A percentile compares a stretch with the other conserved stretches of the same genome.
These are phyloP conservation scores for Psophocarpus tetragonolobus DNA, from an alignment of 306 rosid species.

Conservation along the genomic window DNA sequence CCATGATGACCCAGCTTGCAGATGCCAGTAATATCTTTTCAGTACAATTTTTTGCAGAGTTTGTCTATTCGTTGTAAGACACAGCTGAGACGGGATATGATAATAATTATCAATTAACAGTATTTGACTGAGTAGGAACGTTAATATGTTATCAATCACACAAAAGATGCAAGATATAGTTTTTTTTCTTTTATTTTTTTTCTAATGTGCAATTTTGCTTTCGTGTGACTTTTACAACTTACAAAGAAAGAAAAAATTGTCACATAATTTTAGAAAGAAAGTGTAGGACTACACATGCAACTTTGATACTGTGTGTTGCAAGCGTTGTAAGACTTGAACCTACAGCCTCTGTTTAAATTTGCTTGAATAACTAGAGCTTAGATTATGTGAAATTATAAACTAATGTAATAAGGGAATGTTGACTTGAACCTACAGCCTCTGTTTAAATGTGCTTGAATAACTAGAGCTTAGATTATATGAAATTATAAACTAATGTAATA, in stretches of 20 bases:
- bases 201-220: not conserved
- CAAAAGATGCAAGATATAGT: not conserved
- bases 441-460: not conserved
- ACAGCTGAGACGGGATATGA: not conserved
- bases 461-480: not conserved
- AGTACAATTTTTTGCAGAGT: constrained; percentile 20
- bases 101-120: constrained; percentile 19
- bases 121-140: not conserved
- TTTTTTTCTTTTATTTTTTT: not conserved
- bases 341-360: not conserved
- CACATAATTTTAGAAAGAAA: not conserved
- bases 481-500: not conserved
- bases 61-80: not conserved
- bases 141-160: not conserved
- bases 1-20: not conserved
- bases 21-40: not conserved
- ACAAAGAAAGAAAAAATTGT: not conserved
- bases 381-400: not conserved
- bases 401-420: no score
- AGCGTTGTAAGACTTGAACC: not conserved
- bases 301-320: not conserved
- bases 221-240: not conserved
- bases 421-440: not conserved
- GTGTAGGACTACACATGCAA: not conserved
- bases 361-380: not conserved